Evolutionary conservation across 306 rosid genomes (phyloP), one percentile per base, ranked within the genome.

Genomic region (Quercus bicolor): DNA sequence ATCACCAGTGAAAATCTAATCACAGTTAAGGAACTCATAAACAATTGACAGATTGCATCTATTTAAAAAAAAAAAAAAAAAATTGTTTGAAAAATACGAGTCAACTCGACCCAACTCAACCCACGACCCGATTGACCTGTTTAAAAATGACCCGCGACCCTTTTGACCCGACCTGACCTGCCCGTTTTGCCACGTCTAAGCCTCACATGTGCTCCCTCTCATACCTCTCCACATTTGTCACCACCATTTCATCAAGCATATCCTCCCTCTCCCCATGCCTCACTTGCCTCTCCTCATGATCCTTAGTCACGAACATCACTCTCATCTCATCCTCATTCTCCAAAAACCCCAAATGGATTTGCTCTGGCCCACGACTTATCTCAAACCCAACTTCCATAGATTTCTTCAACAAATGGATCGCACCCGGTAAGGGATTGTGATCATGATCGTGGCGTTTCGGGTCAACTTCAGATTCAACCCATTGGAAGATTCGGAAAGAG

Each of bases 401-500:
- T 23, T 64, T 34, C 0, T 90, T 92, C 18, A 92, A 85, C 33
- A 87, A 80, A 84, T 86, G 91, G 4, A 53, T 56, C 1, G 95
- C 80, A 5, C 84, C 88, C 0, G 88, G 98, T 1, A 95, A 78
- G 3, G 97, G 98, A 70, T 92, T 95, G 73, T 84, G 73, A 59
- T 95, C 98, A 51, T 91, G 91, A 55, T 95, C 98, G 2, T 45
- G 80, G 24, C 62, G 86, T 14, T 81, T 87, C 0, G 74, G 85
- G 78, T 92, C 81, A 87, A 94, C 73, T 76, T 94, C 92, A 10
- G 90, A 71, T 4, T 75, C 83, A 29, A 86, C 74, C 98, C 98
- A 95, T 5, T 75, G 94, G 90, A 92, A 95, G 24, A 95, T 81
- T 16, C 92, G 85, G 89, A 95, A 95, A 19, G 90, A 72, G 93